Evolutionary conservation across 1,284 basidiomycete genomes (phyloP), one percentile per base, ranked within the genome.

Genomic region (Sphaerobolus stellatus): DNA sequence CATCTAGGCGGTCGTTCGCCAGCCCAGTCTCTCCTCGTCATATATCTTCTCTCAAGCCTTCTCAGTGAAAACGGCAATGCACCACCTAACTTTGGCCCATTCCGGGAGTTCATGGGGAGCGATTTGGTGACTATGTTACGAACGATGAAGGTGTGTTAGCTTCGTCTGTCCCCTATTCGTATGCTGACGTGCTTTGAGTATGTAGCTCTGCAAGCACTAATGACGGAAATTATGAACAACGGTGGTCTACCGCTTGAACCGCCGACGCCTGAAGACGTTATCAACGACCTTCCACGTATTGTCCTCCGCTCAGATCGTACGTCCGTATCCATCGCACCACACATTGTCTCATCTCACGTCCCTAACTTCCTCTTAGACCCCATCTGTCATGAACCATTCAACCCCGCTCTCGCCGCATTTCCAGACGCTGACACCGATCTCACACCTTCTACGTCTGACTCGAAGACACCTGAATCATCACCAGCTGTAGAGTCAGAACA

Each of bases 101-200:
- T n/a, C n/a, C 74, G 75, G 24, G 43, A 79, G 54, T 65, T 79
- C 50, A 71, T 67, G 56, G 67, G 67, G 84, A 84, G 18, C 70
- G 80, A 61, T 82, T 82, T 83, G 90, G 90, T 9, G 89, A 92
- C 65, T 92, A 91, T 71, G 88, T 88, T 11, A 87, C 90, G 63
- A 88, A 83, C 59, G 88, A 92, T 70, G 86, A 90, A 78, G 88
- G 89, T 82, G 54, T 34, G 68, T 48, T 33, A 29, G 3, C 29
- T 25, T 18, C 24, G 2, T 22, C 16, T 3, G 9, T 40, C 11
- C 13, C 6, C 9, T n/a, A n/a, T n/a, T n/a, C n/a, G n/a, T n/a
- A 28, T 13, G 20, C 25, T 27, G 25, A 18, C 16, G 38, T 14
- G 8, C 58, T 28, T 11, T 25, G 29, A 24, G 11, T 22, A 47